phyloP scores from a whole-genome alignment of 2,329 filamentous ascomycete species.

The Sarocladiaceae sp. region DNA sequence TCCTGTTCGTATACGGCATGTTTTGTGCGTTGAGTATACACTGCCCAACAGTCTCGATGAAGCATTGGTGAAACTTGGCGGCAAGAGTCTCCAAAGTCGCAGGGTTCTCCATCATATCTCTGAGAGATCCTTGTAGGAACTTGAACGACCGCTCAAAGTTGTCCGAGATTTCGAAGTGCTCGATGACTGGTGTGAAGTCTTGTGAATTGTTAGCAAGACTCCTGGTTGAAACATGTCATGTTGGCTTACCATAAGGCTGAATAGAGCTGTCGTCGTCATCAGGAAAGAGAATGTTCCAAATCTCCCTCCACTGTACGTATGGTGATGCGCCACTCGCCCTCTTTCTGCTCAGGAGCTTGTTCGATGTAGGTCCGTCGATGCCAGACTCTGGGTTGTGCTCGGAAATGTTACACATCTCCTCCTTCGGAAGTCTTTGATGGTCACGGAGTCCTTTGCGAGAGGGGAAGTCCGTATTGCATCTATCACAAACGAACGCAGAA shows the following conservation, averaged over 20 bases:
- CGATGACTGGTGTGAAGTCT: slow-evolving; percentile 37
- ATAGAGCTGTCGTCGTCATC: slow-evolving; percentile 32
- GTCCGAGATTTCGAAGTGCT: slow-evolving; percentile 34
- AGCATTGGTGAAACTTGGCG: slow-evolving; percentile 35
- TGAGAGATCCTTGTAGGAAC: slow-evolving; percentile 26
- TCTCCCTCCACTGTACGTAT: slow-evolving; percentile 35
- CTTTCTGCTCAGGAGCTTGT: slow-evolving; percentile 35
- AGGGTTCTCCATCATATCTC: slow-evolving; percentile 33
- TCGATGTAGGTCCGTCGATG: slow-evolving; percentile 35
- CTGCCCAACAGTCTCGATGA: slow-evolving; percentile 32
- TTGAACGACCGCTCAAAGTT: slow-evolving; percentile 30
- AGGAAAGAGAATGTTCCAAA: slow-evolving; percentile 38
- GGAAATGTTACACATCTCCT: slow-evolving; percentile 36
- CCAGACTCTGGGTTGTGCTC: slow-evolving; percentile 36
- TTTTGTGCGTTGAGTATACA: slow-evolving; percentile 29
- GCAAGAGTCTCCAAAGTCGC: slow-evolving; percentile 33
- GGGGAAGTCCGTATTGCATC: slow-evolving; percentile 34
- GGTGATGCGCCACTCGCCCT: slow-evolving; percentile 32
- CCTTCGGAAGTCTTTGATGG: slow-evolving; percentile 34
- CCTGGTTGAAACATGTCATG: neutral
- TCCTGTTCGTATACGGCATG: slow-evolving; percentile 36
- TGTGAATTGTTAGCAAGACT: slow-evolving; percentile 5
- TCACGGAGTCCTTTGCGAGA: slow-evolving; percentile 34
- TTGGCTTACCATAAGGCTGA: slow-evolving; percentile 23
- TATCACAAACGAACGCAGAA: slow-evolving; percentile 34